Percentiles rank a stretch among this genome's conserved stretches.
Conservation (phyloP, 2,329 filamentous ascomycete species). For the Lachnellula subtilissima region DNA sequence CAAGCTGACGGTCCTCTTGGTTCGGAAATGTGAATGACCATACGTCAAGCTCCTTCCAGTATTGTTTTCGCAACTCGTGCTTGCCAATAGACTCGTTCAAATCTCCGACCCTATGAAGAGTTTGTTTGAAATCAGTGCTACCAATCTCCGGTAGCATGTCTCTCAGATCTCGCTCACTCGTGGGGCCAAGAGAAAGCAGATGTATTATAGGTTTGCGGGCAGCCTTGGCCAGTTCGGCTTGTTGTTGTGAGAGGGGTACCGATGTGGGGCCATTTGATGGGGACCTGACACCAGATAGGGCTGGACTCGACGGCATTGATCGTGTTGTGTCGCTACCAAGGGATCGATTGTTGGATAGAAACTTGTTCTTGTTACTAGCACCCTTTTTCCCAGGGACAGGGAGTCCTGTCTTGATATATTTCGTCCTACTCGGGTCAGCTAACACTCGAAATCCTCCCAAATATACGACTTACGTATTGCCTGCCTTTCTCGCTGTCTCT, state of each 20-base stretch:
- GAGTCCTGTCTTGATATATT: slow-evolving; percentile 34
- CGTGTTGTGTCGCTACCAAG: slow-evolving; percentile 19
- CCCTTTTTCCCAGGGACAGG: slow-evolving; percentile 21
- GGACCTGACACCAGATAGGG: slow-evolving; percentile 49
- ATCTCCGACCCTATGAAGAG: slow-evolving; percentile 55
- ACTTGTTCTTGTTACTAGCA: slow-evolving; percentile 23
- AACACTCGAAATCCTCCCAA: slow-evolving; percentile 13
- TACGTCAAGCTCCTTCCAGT: slow-evolving; percentile 61
- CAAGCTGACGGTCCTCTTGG: slow-evolving; percentile 51
- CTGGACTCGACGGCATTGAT: slow-evolving; percentile 52
- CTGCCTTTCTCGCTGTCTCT: slow-evolving; percentile 41
- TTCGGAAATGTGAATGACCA: slow-evolving; percentile 56
- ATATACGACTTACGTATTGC: slow-evolving; percentile 39
- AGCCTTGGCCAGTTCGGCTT: slow-evolving; percentile 49
- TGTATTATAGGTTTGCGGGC: slow-evolving; percentile 52
- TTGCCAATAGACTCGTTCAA: slow-evolving; percentile 44
- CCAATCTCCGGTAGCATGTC: slow-evolving; percentile 44
- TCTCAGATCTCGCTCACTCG: slow-evolving; percentile 44
- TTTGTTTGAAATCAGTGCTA: slow-evolving; percentile 49
- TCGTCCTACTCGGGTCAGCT: slow-evolving; percentile 36
- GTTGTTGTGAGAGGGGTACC: slow-evolving; percentile 46
- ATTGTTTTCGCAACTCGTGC: slow-evolving; percentile 52
- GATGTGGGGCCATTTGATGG: slow-evolving; percentile 48
- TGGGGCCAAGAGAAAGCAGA: slow-evolving; percentile 52
- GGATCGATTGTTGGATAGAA: slow-evolving; percentile 22